These are phyloP conservation scores for Apiotrichum porosum DNA, from an alignment of 1,284 basidiomycete genomes.

Conservation along the genomic window DNA sequence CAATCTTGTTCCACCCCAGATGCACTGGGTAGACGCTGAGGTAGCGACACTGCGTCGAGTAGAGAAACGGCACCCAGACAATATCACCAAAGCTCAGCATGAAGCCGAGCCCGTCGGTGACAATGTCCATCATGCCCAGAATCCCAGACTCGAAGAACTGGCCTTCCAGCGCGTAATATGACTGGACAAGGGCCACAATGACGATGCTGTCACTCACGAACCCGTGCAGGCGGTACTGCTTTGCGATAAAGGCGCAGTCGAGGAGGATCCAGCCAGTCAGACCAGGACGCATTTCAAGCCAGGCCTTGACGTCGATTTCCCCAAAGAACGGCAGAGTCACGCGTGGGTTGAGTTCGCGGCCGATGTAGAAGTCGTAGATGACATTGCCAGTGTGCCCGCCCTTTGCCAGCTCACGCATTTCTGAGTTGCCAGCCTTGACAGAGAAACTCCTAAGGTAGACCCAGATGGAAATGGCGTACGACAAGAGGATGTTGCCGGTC, in stretches of 20 bases:
- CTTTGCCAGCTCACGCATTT: constrained; percentile 6
- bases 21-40: constrained; percentile 9
- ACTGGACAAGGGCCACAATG: constrained; percentile 1
- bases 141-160: constrained; percentile 5
- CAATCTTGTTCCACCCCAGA: constrained; percentile 1
- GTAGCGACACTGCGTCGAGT: constrained; percentile 6
- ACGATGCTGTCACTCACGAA: constrained; percentile 7
- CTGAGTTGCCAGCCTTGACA: background rate
- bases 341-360: constrained; percentile 8
- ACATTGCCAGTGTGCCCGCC: constrained; percentile 3
- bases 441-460: constrained; percentile 5
- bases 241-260: constrained; percentile 6
- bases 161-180: constrained; percentile 7
- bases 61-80: constrained; percentile 9
- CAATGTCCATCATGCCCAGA: constrained; percentile 11
- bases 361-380: constrained; percentile 9
- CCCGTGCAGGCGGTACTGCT: constrained; percentile 7
- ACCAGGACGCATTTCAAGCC: constrained; percentile 21
- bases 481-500: background rate
- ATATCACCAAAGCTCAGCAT: constrained; percentile 8
- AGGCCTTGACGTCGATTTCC: constrained; percentile 25
- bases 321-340: constrained; percentile 6
- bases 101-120: constrained; percentile 5
- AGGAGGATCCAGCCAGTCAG: constrained; percentile 5
- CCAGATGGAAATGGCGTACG: constrained; percentile 2